Evolutionary conservation across 352 stramenopile genomes (phyloP).

Genomic region (Phytopythium vexans): DNA sequence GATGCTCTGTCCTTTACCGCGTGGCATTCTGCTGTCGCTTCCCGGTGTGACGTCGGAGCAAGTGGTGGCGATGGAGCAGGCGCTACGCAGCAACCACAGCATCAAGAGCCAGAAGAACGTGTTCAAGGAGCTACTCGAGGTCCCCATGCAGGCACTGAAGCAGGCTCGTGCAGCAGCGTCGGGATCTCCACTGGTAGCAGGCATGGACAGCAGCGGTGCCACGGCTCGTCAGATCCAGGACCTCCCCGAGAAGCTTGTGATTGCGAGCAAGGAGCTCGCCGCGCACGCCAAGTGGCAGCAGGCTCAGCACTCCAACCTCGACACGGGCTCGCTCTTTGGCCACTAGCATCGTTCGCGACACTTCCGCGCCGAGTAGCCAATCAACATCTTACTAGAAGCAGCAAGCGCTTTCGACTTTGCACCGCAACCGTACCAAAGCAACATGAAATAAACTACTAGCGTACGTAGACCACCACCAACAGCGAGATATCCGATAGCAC

Average conservation of each 20-base stretch:
- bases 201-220: conserved; percentile 15
- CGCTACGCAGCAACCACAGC: conserved; percentile 70
- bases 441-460: conserved; percentile 2
- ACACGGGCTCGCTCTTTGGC: conserved; percentile 51
- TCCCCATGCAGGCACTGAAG: conserved; percentile 49
- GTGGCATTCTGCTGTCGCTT: conserved; percentile 58
- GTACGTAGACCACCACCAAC: too few relatives aligned
- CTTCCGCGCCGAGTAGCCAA: background rate
- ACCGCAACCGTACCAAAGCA: conserved; percentile 11
- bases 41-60: conserved; percentile 36
- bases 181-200: conserved; percentile 26
- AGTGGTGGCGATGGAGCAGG: conserved; percentile 44
- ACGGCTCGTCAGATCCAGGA: conserved; percentile 58
- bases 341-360: background rate
- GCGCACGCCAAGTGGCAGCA: conserved; percentile 40
- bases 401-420: conserved; percentile 8
- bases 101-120: conserved; percentile 83
- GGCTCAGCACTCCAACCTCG: conserved; percentile 41
- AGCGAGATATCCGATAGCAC: too few relatives aligned
- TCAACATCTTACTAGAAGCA: background rate
- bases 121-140: conserved; percentile 76
- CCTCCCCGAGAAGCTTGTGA: conserved; percentile 60
- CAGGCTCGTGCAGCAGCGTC: conserved; percentile 30
- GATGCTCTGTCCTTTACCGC: conserved; percentile 38
- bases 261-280: conserved; percentile 40